A percentile compares a stretch with the other conserved stretches of the same genome.
These are phyloP conservation scores for Tulasnella sp. DNA, from an alignment of 768 basidiomycete species.

Conservation along the genomic window DNA sequence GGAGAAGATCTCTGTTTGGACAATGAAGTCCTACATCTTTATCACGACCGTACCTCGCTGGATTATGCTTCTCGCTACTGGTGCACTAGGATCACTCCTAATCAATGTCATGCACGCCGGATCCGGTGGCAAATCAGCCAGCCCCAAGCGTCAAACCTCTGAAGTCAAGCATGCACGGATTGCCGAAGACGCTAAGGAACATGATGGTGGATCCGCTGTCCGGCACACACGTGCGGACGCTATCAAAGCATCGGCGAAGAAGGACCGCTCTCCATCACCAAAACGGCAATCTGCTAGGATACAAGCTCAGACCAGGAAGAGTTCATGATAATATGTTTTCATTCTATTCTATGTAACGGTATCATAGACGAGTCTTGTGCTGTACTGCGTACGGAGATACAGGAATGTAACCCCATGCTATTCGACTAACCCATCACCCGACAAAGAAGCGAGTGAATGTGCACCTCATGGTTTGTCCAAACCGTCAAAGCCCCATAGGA, in stretches of 20 bases:
- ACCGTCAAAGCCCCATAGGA: conserved; percentile 28
- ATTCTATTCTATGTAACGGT: neutral
- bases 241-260: neutral
- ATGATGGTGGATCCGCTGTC: conserved; percentile 19
- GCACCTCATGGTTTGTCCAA: conserved; percentile 29
- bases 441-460: conserved; percentile 10
- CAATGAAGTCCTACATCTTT: conserved; percentile 53
- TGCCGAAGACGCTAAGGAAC: conserved; percentile 15
- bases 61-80: conserved; percentile 63
- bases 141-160: neutral
- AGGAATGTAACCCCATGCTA: conserved; percentile 8
- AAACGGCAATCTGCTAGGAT: conserved; percentile 3
- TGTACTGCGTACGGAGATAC: neutral
- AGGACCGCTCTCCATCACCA: conserved; percentile 14
- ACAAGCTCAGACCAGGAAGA: conserved; percentile 3
- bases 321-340: neutral
- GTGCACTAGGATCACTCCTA: conserved; percentile 60
- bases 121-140: neutral
- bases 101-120: conserved; percentile 59
- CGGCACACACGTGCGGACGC: neutral
- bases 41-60: conserved; percentile 62
- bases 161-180: conserved; percentile 7
- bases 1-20: conserved; percentile 52
- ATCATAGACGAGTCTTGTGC: neutral
- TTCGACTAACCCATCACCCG: neutral